Conservation (phyloP, 768 basidiomycete species). For the Leccinum fibrillosum region DNA sequence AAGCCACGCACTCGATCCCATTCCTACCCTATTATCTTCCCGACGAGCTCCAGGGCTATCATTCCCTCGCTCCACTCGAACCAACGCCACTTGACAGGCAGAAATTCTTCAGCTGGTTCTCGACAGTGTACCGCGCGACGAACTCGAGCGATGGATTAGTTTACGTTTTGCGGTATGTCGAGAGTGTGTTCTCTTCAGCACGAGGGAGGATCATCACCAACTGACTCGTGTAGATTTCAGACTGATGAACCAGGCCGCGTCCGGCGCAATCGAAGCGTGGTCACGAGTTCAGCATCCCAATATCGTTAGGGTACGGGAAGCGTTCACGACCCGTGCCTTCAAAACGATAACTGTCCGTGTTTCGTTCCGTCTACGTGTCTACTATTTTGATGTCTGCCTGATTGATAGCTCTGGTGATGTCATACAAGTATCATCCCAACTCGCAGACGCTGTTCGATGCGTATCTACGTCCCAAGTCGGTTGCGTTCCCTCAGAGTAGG, state of each 20-base stretch:
- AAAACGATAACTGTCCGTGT: constrained; percentile 76
- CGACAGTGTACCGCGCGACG: constrained; percentile 80
- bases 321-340: constrained; percentile 93
- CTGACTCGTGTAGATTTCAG: constrained; percentile 63
- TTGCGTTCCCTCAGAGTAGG: constrained; percentile 35
- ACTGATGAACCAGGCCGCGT: constrained; percentile 76
- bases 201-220: not conserved
- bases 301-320: constrained; percentile 81
- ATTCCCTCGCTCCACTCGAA: constrained; percentile 81
- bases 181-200: constrained; percentile 51
- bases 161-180: constrained; percentile 79
- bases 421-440: constrained; percentile 85
- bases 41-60: constrained; percentile 87
- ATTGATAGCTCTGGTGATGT: constrained; percentile 77
- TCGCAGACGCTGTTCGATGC: constrained; percentile 78
- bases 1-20: constrained; percentile 37
- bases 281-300: constrained; percentile 79
- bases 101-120: constrained; percentile 78
- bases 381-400: constrained; percentile 7
- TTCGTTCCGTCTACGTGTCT: constrained; percentile 3
- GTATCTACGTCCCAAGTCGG: constrained; percentile 61
- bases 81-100: constrained; percentile 53
- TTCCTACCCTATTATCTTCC: constrained; percentile 60
- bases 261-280: constrained; percentile 83
- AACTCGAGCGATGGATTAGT: constrained; percentile 71